Conservation (phyloP, 108 stramenopile species). For the Cyclotella distinguenda region DNA sequence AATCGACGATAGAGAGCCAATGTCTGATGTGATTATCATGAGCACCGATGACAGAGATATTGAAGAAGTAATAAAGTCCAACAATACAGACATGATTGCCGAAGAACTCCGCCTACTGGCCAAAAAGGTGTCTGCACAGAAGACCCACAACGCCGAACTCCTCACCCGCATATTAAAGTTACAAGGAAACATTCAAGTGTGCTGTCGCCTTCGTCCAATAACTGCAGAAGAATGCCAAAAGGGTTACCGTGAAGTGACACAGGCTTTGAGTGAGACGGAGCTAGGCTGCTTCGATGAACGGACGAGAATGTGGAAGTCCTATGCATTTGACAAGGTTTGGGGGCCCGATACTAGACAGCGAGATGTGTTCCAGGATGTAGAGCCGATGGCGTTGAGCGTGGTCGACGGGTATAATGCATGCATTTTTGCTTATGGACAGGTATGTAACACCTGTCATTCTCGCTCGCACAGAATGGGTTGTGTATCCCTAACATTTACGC, state of each 20-base stretch:
- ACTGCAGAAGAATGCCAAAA: constrained; percentile 66
- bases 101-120: constrained; percentile 64
- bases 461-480: background rate
- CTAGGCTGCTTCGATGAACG: constrained; percentile 83
- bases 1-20: constrained; percentile 20
- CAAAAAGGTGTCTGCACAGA: constrained; percentile 71
- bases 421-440: constrained; percentile 99
- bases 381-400: constrained; percentile 90
- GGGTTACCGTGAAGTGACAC: constrained; percentile 72
- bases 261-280: constrained; percentile 87
- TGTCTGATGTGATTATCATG: constrained; percentile 12
- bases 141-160: constrained; percentile 86
- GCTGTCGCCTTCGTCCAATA: constrained; percentile 87
- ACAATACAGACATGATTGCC: constrained; percentile 58
- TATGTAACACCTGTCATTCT: background rate
- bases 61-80: constrained; percentile 63
- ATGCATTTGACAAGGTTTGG: constrained; percentile 94
- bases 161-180: constrained; percentile 82
- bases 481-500: background rate
- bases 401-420: constrained; percentile 98
- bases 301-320: constrained; percentile 83
- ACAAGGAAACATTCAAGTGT: constrained; percentile 93
- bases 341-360: constrained; percentile 86
- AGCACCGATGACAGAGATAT: constrained; percentile 36
- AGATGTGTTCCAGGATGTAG: constrained; percentile 93